Evolutionary conservation across 345 rosid species (phyloP).

Genomic region (Aquilaria yunnanensis): DNA sequence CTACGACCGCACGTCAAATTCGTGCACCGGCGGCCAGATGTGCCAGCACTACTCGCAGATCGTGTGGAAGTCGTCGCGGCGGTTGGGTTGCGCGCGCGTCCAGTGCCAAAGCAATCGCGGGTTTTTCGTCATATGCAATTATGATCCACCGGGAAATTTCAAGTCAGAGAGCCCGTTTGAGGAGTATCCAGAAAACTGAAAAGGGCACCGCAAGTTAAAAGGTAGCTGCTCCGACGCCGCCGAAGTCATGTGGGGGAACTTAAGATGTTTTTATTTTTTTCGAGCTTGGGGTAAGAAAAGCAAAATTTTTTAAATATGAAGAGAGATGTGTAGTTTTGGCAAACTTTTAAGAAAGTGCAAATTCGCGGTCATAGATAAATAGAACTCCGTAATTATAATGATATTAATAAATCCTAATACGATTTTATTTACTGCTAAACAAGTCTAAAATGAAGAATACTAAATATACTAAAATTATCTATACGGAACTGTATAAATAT

Average conservation of each 20-base stretch:
- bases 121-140: slow-evolving; percentile 26
- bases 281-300: too few relatives aligned
- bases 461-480: too few relatives aligned
- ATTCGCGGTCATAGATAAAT: too few relatives aligned
- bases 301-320: too few relatives aligned
- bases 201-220: too few relatives aligned
- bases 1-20: slow-evolving; percentile 14
- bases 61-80: slow-evolving; percentile 28
- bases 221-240: not conserved
- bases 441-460: too few relatives aligned
- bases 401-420: too few relatives aligned
- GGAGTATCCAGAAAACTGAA: not conserved
- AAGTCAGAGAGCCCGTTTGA: slow-evolving; percentile 31
- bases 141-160: slow-evolving; percentile 44
- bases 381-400: too few relatives aligned
- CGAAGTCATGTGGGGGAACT: not conserved
- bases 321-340: too few relatives aligned
- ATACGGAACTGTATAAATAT: too few relatives aligned
- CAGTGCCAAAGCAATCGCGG: slow-evolving; percentile 22
- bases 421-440: too few relatives aligned
- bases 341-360: too few relatives aligned
- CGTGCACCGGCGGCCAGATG: slow-evolving; percentile 21
- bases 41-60: slow-evolving; percentile 58
- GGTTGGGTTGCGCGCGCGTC: slow-evolving; percentile 34
- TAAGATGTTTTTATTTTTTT: not conserved